Evolutionary conservation across 2,329 filamentous ascomycete species (phyloP).

Genomic region (Thielaviopsis euricoi): DNA sequence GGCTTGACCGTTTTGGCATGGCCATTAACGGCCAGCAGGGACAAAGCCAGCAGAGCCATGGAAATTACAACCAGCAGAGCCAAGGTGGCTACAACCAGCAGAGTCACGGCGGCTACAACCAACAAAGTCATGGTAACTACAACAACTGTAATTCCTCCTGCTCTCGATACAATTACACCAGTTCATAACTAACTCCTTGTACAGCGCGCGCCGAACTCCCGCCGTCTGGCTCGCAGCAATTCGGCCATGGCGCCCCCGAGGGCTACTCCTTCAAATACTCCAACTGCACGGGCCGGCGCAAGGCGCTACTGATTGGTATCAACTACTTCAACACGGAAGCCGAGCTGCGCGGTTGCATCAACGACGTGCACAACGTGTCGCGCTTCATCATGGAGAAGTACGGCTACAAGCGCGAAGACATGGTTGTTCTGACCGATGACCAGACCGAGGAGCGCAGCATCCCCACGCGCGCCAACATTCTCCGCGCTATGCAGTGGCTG

Average conservation of each 20-base stretch:
- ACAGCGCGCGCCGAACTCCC: constrained; percentile 20
- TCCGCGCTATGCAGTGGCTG: constrained; percentile 61
- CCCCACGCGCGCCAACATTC: constrained; percentile 61
- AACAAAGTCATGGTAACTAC: background rate
- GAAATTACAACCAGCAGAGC: background rate
- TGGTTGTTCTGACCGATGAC: constrained; percentile 65
- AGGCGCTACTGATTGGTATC: constrained; percentile 63
- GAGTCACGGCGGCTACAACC: background rate
- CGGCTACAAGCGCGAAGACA: constrained; percentile 60
- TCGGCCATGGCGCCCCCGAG: constrained; percentile 50
- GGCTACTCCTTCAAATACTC: constrained; percentile 63
- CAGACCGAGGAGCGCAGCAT: constrained; percentile 51
- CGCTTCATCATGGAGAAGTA: constrained; percentile 51
- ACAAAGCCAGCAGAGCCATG: background rate
- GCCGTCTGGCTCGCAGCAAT: constrained; percentile 35
- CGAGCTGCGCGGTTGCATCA: constrained; percentile 63
- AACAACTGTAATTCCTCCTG: background rate
- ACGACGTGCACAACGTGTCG: constrained; percentile 65
- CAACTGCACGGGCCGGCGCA: constrained; percentile 54
- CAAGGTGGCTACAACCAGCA: background rate
- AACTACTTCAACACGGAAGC: constrained; percentile 63
- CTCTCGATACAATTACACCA: background rate
- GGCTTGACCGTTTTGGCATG: constrained; percentile 14
- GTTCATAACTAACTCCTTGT: background rate
- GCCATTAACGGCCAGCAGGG: constrained; percentile 1